Base-by-base conservation (phyloP, 2,329 filamentous ascomycete species). In the Alternaria infectoria region DNA sequence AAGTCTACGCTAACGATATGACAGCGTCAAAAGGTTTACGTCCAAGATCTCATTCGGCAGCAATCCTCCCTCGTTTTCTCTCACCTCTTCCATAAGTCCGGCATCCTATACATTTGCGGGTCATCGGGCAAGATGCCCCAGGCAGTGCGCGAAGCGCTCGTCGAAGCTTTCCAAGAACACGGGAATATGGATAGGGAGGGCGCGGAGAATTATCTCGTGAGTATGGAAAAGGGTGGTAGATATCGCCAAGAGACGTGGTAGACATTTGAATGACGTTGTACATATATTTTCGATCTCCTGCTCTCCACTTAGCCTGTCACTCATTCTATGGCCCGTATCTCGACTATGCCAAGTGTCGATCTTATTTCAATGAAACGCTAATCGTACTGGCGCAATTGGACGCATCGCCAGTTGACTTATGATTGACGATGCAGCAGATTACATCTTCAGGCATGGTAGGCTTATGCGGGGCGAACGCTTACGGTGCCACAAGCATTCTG, bases 201-300 rank as follows among this genome's bases (percentile, higher is more conserved):
- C 10, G 89, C 88, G 0, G 88, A 90, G 71, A 80, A 74, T 23
- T 86, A 86, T 73, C 67, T 91, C 11, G 80, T 81, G 23, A 73
- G 67, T 5, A 85, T 91, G 85, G 89, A 91, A 79, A 90, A 86
- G 74, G 80, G 75, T 21, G 88, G 88, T 11, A 79, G 87, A 61
- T 91, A 89, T 76, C 87, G 87, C 71, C 89, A 91, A 74, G 90
- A 92, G 79, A 92, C 90, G 7, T 92, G 90, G 90, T 91, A 78
- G 66, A 58, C 15, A 8, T 25, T 0, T 11, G 7, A 6, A 25
- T 17, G 30, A 17, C 13, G 10, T 25, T 19, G 13, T 25, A 25
- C 8, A 17, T n/a, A 7, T 21, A 19, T 32, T 12, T 23, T 40
- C n/a, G 36, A 40, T 40, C 36, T 17, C 36, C 36, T 40, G 8